A percentile compares a stretch with the other conserved stretches of the same genome.
Evolutionary conservation across 2,329 filamentous ascomycete species (phyloP).

Genomic region (Ampelomyces quisqualis): DNA sequence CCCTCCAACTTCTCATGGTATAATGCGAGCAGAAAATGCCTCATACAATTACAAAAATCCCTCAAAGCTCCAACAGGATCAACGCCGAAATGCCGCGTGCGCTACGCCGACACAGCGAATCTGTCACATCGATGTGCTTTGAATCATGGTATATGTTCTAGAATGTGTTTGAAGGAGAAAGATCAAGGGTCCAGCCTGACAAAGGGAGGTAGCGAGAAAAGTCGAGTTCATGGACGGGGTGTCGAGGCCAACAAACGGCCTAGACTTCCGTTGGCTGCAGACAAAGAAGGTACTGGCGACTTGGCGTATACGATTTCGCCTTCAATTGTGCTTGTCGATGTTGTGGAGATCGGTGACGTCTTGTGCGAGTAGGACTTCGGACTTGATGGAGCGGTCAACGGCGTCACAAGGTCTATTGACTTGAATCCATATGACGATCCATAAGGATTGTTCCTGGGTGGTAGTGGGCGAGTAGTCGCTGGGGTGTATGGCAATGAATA

Average conservation of each 20-base stretch:
- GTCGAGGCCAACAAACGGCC: slow-evolving; percentile 39
- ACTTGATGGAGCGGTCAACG: slow-evolving; percentile 41
- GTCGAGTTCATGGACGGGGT: slow-evolving; percentile 8
- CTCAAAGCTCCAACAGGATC: neutral
- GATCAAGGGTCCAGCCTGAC: neutral
- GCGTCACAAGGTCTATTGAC: slow-evolving; percentile 50
- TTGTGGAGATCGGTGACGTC: slow-evolving; percentile 34
- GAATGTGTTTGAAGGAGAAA: neutral
- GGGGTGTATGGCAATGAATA: slow-evolving; percentile 48
- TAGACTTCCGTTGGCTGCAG: slow-evolving; percentile 42
- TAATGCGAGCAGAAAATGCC: neutral
- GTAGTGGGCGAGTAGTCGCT: slow-evolving; percentile 40
- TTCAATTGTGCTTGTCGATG: slow-evolving; percentile 38
- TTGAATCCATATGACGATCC: slow-evolving; percentile 44
- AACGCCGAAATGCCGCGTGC: slow-evolving; percentile 1
- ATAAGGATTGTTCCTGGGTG: slow-evolving; percentile 44
- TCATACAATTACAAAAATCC: neutral
- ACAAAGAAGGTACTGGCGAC: slow-evolving; percentile 34
- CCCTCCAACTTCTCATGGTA: slow-evolving; percentile 7
- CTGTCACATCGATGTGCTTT: neutral
- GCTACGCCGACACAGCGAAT: slow-evolving; percentile 2
- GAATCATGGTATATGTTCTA: neutral
- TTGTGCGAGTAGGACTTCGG: slow-evolving; percentile 40
- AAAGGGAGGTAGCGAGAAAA: neutral
- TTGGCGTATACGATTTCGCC: slow-evolving; percentile 44